Conservation (phyloP, 208 protist species). For the Wallacemonas sp. region DNA sequence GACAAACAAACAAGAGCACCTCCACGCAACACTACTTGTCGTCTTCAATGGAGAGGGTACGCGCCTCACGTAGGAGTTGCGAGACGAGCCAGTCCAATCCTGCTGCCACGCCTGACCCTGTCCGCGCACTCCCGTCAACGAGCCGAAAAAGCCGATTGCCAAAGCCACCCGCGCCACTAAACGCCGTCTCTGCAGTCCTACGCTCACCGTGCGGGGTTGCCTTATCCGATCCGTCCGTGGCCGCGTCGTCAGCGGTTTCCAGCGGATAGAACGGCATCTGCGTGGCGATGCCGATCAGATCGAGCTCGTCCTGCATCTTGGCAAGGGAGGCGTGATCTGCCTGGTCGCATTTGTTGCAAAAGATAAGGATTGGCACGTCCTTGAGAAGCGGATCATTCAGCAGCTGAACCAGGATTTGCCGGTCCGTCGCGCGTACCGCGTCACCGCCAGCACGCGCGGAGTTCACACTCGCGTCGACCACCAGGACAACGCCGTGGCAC, state of each 20-base stretch:
- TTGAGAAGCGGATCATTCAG: conserved; percentile 80
- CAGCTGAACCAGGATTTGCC: conserved; percentile 63
- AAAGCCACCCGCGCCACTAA: conserved; percentile 60
- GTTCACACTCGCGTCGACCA: conserved; percentile 85
- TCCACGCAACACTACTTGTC: no score
- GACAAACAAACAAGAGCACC: no score
- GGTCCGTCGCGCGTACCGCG: conserved; percentile 28
- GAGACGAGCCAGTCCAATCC: conserved; percentile 80
- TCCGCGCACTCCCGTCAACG: conserved; percentile 50
- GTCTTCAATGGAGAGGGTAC: conserved; percentile 21
- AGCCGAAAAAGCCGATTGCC: conserved; percentile 50
- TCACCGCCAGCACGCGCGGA: conserved; percentile 6
- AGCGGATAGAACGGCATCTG: conserved; percentile 37
- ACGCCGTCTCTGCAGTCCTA: not conserved
- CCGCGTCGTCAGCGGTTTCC: no score
- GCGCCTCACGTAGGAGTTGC: conserved; percentile 48
- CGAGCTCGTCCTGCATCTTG: conserved; percentile 69
- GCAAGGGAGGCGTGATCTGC: conserved; percentile 46
- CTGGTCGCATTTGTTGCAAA: conserved; percentile 94
- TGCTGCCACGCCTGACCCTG: conserved; percentile 47
- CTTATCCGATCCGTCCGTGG: no score
- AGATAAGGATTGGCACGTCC: conserved; percentile 87
- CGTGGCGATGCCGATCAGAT: conserved; percentile 56
- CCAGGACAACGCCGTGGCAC: conserved; percentile 92
- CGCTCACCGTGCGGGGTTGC: not conserved